These are phyloP conservation scores for Alternaria sp. DNA, from an alignment of 2,329 filamentous ascomycete genomes.

Conservation along the genomic window DNA sequence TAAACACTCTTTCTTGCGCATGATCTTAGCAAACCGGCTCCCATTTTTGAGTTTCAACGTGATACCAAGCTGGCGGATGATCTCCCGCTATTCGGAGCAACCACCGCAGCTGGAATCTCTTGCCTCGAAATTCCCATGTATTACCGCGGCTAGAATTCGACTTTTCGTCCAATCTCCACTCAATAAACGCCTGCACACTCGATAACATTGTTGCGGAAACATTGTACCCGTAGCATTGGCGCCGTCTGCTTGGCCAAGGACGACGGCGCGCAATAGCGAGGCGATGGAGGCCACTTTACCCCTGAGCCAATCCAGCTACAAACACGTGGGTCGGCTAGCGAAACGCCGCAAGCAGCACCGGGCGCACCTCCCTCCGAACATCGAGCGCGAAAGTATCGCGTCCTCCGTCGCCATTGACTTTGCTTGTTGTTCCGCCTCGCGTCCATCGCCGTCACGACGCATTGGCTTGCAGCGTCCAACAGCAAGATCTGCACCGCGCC, in stretches of 20 bases:
- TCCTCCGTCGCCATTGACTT: neutral
- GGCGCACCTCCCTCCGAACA: neutral
- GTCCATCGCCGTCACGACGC: neutral
- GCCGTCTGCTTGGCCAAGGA: neutral
- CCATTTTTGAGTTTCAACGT: neutral
- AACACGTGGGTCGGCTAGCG: constrained; percentile 19
- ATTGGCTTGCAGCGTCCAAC: neutral
- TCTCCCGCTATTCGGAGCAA: neutral
- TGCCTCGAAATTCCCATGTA: neutral
- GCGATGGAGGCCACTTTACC: neutral
- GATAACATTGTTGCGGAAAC: neutral
- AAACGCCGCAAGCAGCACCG: constrained; percentile 21
- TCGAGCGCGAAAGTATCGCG: neutral
- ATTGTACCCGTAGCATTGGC: neutral
- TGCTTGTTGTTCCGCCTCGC: neutral
- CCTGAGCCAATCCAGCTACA: constrained; percentile 25
- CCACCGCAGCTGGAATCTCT: neutral
- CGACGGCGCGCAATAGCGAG: neutral
- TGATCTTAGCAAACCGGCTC: neutral
- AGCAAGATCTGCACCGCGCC: neutral
- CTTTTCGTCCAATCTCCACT: constrained; percentile 10
- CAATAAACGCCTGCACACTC: neutral
- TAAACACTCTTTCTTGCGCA: neutral
- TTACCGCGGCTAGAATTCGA: neutral
- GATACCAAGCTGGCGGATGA: neutral